A percentile compares a stretch with the other conserved stretches of the same genome.
These are phyloP conservation scores for Alternaria atra DNA, from an alignment of 2,329 filamentous ascomycete genomes.

Conservation along the genomic window DNA sequence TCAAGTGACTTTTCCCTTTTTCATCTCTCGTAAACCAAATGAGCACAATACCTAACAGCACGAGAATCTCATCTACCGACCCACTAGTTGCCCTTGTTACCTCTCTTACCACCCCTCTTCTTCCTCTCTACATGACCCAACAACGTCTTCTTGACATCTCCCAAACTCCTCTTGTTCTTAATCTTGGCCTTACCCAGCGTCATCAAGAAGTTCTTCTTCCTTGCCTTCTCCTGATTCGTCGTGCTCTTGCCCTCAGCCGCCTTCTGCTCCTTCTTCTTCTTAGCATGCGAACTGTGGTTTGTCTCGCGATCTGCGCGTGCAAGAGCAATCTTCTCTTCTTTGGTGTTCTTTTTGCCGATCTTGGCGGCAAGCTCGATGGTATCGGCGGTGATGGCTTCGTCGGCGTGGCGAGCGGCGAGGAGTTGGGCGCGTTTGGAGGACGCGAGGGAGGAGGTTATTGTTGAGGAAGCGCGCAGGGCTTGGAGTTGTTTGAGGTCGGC, in stretches of 20 bases:
- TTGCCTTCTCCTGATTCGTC: constrained; percentile 95
- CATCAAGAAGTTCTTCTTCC: constrained; percentile 99
- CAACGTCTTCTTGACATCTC: constrained; percentile 82
- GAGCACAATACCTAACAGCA: background rate
- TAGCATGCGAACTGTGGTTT: constrained; percentile 86
- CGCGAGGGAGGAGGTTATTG: constrained; percentile 70
- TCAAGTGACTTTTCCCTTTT: constrained; percentile 3
- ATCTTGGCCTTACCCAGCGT: constrained; percentile 93
- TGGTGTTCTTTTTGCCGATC: constrained; percentile 80
- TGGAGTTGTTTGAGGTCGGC: constrained; percentile 95
- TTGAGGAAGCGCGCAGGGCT: constrained; percentile 80
- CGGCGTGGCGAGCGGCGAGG: constrained; percentile 69
- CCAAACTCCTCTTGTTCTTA: constrained; percentile 93
- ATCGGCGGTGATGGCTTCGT: constrained; percentile 88
- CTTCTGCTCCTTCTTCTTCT: constrained; percentile 87
- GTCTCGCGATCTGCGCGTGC: constrained; percentile 84
- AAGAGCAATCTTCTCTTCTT: constrained; percentile 86
- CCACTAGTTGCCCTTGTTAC: constrained; percentile 64
- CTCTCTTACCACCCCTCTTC: constrained; percentile 83
- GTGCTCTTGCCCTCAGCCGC: constrained; percentile 90
- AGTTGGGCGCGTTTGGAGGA: constrained; percentile 52
- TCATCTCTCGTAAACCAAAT: background rate
- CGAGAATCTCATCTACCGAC: background rate
- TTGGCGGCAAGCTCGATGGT: constrained; percentile 88
- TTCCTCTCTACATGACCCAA: constrained; percentile 82